These are phyloP conservation scores for Cordyceps pruinosa DNA, from an alignment of 2,329 filamentous ascomycete genomes.

Conservation along the genomic window DNA sequence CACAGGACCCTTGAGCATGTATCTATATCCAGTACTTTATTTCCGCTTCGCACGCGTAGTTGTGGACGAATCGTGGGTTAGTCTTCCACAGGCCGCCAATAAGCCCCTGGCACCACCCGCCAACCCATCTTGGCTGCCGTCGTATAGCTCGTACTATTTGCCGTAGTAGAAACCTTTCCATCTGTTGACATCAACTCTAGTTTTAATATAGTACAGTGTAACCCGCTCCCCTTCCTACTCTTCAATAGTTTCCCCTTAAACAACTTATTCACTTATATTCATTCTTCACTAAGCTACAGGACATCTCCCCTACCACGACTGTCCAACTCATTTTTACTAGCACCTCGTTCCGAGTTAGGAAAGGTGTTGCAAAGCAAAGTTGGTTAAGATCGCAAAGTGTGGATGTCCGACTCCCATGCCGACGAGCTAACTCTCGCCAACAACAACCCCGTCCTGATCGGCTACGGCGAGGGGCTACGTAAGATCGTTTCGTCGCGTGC, in stretches of 20 bases:
- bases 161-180: too few relatives aligned
- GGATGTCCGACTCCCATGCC: not conserved
- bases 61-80: too few relatives aligned
- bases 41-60: not conserved
- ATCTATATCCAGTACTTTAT: too few relatives aligned
- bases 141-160: not conserved
- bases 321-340: not conserved
- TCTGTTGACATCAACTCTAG: too few relatives aligned
- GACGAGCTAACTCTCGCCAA: not conserved
- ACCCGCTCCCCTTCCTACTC: too few relatives aligned
- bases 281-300: too few relatives aligned
- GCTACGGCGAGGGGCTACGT: not conserved
- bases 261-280: too few relatives aligned
- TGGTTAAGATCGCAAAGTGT: not conserved
- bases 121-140: not conserved
- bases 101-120: not conserved
- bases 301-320: not conserved
- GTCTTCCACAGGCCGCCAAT: not conserved
- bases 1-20: too few relatives aligned
- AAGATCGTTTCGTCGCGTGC: not conserved
- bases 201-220: too few relatives aligned
- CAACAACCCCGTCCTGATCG: not conserved
- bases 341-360: not conserved
- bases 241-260: too few relatives aligned
- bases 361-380: too few relatives aligned